These are phyloP conservation scores for Paragyromitra xinjiangensis DNA, from an alignment of 495 filamentous ascomycete genomes.

Conservation along the genomic window DNA sequence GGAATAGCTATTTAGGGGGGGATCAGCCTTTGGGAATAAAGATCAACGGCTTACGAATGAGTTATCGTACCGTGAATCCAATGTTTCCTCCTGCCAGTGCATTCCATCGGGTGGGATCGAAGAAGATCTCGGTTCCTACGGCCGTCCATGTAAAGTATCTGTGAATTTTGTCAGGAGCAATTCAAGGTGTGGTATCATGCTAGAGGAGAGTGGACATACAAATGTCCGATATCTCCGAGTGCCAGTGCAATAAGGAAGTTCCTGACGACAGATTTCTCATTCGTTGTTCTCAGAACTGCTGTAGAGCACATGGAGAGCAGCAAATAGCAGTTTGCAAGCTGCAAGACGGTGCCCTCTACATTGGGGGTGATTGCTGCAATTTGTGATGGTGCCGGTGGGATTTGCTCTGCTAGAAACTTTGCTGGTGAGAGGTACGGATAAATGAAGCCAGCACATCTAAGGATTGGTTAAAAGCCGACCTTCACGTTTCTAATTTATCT, in stretches of 20 bases:
- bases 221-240: slow-evolving; percentile 42
- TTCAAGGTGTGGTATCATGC: background rate
- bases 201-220: slow-evolving; percentile 15
- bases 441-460: slow-evolving; percentile 42
- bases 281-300: slow-evolving; percentile 42
- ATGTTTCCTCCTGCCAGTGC: slow-evolving; percentile 34
- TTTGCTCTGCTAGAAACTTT: slow-evolving; percentile 40
- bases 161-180: slow-evolving; percentile 15
- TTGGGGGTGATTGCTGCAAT: slow-evolving; percentile 27
- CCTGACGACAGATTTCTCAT: slow-evolving; percentile 35
- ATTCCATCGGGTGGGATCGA: slow-evolving; percentile 35
- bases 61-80: slow-evolving; percentile 34
- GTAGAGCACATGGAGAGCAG: slow-evolving; percentile 39
- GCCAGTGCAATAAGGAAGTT: slow-evolving; percentile 36
- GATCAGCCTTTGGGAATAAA: slow-evolving; percentile 17
- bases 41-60: background rate
- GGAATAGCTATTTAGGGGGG: slow-evolving; percentile 17
- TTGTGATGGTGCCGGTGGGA: slow-evolving; percentile 13
- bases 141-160: slow-evolving; percentile 39
- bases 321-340: slow-evolving; percentile 48
- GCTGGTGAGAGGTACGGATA: slow-evolving; percentile 35
- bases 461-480: background rate
- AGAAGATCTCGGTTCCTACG: slow-evolving; percentile 32
- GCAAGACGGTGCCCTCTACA: slow-evolving; percentile 31
- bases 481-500: slow-evolving; percentile 14